Evolutionary conservation across 169 alveolate species (phyloP).

Genomic region (Eimeria mitis): DNA sequence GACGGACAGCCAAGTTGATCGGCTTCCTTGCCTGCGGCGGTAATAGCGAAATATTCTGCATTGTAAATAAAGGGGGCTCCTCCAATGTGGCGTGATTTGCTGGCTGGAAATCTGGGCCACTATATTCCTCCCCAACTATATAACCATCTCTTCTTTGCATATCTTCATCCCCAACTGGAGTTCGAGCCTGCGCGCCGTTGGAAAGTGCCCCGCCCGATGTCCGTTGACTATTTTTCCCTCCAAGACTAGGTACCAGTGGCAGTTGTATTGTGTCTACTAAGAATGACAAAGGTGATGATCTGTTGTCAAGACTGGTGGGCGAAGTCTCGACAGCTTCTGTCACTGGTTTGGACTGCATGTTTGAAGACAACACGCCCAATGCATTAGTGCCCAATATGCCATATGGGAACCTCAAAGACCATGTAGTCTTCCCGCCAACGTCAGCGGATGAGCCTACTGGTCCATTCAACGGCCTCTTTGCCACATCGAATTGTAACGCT

Average conservation of each 20-base stretch:
- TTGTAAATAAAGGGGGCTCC: constrained; percentile 46
- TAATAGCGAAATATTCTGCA: constrained; percentile 39
- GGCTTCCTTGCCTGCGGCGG: constrained; percentile 61
- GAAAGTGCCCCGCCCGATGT: neutral
- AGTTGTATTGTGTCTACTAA: constrained; percentile 10
- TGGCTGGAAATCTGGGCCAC: constrained; percentile 57
- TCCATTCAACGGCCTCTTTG: neutral
- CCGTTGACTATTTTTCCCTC: neutral
- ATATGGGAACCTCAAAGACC: constrained; percentile 9
- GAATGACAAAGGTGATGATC: neutral
- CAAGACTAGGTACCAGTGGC: constrained; percentile 13
- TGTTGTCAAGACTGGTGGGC: neutral
- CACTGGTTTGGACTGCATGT: neutral
- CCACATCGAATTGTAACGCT: neutral
- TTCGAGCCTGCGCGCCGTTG: neutral
- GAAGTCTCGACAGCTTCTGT: neutral
- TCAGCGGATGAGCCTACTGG: neutral
- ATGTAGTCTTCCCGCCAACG: neutral
- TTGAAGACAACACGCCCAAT: neutral
- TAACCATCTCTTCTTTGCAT: constrained; percentile 24
- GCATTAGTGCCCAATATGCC: constrained; percentile 1
- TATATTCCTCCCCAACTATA: constrained; percentile 50
- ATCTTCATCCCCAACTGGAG: constrained; percentile 2
- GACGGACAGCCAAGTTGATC: constrained; percentile 9
- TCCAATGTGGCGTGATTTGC: neutral